These are phyloP conservation scores for Monosporozyma solicola DNA, from an alignment of 805 yeast genomes.

Conservation along the genomic window DNA sequence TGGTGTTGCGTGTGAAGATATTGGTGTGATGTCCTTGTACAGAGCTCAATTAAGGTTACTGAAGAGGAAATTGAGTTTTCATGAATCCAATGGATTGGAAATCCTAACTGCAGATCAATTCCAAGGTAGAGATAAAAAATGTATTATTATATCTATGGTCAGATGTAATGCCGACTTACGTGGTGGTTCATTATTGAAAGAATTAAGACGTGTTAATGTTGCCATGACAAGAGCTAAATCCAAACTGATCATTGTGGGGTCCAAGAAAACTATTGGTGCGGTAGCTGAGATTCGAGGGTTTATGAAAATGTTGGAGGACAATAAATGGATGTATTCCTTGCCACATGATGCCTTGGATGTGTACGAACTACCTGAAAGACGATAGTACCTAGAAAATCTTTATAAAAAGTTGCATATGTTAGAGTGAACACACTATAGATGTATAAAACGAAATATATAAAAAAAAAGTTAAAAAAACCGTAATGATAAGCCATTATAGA, in stretches of 20 bases:
- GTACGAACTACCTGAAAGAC: constrained; percentile 26
- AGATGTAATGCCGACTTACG: constrained; percentile 58
- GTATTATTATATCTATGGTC: constrained; percentile 83
- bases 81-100: constrained; percentile 42
- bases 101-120: constrained; percentile 89
- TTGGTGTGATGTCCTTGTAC: constrained; percentile 88
- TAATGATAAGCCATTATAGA: neutral
- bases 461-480: constrained; percentile 7
- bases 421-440: neutral
- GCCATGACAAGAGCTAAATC: constrained; percentile 86
- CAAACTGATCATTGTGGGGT: constrained; percentile 78
- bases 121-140: constrained; percentile 93
- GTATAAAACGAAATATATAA: neutral
- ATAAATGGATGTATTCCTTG: constrained; percentile 57
- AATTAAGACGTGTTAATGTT: constrained; percentile 89
- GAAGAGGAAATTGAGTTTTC: constrained; percentile 18
- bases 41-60: constrained; percentile 65
- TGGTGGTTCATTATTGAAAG: constrained; percentile 73
- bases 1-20: constrained; percentile 50
- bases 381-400: neutral
- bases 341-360: constrained; percentile 36
- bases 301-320: constrained; percentile 44
- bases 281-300: constrained; percentile 35
- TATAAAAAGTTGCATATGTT: neutral
- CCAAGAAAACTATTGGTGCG: constrained; percentile 43